Evolutionary conservation across 805 yeast species (phyloP), one percentile per base, ranked within the genome.

Genomic region (Vanderwaltozyma tropicalis): DNA sequence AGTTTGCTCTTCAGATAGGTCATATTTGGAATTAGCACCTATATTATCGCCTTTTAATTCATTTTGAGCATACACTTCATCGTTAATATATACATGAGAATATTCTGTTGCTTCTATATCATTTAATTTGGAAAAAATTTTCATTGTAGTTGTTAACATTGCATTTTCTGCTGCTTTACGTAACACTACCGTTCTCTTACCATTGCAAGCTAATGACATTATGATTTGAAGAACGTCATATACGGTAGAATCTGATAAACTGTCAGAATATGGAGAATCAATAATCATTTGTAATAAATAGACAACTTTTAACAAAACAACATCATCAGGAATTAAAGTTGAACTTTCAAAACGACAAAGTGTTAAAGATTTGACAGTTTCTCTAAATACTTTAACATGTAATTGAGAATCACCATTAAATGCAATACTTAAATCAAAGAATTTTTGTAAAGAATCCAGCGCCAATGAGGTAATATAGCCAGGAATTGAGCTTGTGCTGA

Each of bases 321-420:
- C 83, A 56, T 92, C 98, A 62, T 92, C 97, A 31, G 85, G 80
- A 26, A 80, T 72, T 56, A 86, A 94, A 54, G 88, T 96, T 0
- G 92, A 81, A 2, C 95, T 95, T 64, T 92, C 96, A 56, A 92
- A 92, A 32, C 95, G 74, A 61, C 97, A 92, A 55, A 86, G 95
- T 1, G 97, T 84, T 44, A 92, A 68, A 0, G 96, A 74, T 24
- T 61, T 62, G 34, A 67, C 61, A 7, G 57, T 50, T 37, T 59
- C 63, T 40, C 74, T 43, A 74, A 51, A 50, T 1, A 62, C 73
- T 9, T 80, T 72, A 34, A 82, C 69, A 51, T 83, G 85, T 40
- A 80, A 78, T 22, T 66, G 63, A 5, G 86, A 75, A 2, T 62
- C 50, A 9, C 53, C 55, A 15, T 73, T 66, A 30, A 31, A 27